Evolutionary conservation across 257 asterid species (phyloP).

Genomic region (Orobanche coerulescens): DNA sequence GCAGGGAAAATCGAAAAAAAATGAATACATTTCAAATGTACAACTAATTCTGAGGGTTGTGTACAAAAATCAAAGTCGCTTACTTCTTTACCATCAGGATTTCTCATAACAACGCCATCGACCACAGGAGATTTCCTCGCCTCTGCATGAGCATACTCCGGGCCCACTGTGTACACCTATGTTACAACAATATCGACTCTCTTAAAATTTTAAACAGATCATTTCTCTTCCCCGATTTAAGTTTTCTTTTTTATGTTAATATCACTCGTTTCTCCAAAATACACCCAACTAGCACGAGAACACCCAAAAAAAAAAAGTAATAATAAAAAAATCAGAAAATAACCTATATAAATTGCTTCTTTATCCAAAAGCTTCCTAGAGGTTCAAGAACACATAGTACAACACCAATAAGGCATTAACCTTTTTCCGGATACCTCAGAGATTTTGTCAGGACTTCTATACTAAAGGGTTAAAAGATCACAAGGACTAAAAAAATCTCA

Average conservation of each 20-base stretch:
- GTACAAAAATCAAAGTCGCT: slow-evolving; percentile 17
- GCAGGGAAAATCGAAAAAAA: neutral
- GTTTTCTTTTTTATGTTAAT: neutral
- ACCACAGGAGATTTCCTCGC: slow-evolving; percentile 99
- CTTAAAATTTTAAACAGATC: neutral
- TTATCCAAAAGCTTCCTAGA: neutral
- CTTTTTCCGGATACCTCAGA: neutral
- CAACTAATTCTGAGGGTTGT: no score
- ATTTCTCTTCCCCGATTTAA: neutral
- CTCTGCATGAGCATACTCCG: slow-evolving; percentile 98
- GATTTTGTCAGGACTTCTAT: neutral
- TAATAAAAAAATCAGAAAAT: neutral
- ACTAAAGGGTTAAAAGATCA: neutral
- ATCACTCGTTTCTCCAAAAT: neutral
- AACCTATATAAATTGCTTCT: neutral
- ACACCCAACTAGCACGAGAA: neutral
- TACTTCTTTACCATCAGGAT: slow-evolving; percentile 97
- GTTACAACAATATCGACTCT: neutral
- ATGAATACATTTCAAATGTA: neutral
- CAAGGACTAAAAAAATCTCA: neutral
- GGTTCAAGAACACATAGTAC: neutral
- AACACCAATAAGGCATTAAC: neutral
- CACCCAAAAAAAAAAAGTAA: no score
- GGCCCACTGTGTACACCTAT: slow-evolving; percentile 95
- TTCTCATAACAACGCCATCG: slow-evolving; percentile 99